phyloP scores from a whole-genome alignment of 805 yeast genomes.

The Candida parachauliodes region DNA sequence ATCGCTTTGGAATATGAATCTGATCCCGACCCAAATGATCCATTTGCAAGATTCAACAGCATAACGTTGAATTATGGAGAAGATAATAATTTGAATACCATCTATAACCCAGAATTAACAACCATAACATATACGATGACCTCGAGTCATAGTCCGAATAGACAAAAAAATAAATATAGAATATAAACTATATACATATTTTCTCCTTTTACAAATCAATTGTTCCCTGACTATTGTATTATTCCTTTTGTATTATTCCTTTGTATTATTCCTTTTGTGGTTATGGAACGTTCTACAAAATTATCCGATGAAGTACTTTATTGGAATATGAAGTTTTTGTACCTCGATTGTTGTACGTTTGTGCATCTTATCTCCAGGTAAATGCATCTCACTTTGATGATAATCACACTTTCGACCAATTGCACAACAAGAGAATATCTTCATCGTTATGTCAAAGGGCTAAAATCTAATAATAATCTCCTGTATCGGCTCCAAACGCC shows the following conservation, averaged over 20 bases:
- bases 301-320: too few species aligned
- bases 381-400: background rate
- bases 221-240: background rate
- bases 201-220: too few species aligned
- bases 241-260: background rate
- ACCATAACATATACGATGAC: constrained; percentile 58
- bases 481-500: too few species aligned
- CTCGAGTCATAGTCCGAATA: constrained; percentile 16
- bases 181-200: background rate
- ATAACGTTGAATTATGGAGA: constrained; percentile 76
- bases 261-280: too few species aligned
- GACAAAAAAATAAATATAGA: constrained; percentile 19
- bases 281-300: too few species aligned
- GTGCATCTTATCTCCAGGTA: background rate
- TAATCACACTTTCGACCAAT: too few species aligned
- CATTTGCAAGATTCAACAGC: constrained; percentile 81
- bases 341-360: too few species aligned
- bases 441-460: too few species aligned
- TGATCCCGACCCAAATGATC: constrained; percentile 48
- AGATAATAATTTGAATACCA: constrained; percentile 24
- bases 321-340: too few species aligned
- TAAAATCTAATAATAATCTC: too few species aligned
- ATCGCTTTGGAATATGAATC: constrained; percentile 20
- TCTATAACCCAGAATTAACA: constrained; percentile 48
- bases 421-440: too few species aligned